phyloP scores from a whole-genome alignment of 1,284 basidiomycete genomes.

The Xerocomus subilludens region DNA sequence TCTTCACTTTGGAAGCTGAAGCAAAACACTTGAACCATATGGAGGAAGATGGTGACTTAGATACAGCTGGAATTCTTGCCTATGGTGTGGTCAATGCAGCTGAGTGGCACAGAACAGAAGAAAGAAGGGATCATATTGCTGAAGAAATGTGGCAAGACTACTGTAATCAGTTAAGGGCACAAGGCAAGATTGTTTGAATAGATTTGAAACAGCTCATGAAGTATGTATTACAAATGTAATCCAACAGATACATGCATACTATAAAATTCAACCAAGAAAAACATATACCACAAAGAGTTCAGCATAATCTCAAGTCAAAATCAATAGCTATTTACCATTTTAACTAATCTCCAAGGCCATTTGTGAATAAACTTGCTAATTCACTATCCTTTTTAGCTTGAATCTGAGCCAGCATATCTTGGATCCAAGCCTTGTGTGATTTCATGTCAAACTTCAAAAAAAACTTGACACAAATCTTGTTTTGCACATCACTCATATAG shows the following conservation, averaged over 20 bases:
- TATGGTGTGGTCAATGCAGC: not conserved
- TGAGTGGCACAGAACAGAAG: not conserved
- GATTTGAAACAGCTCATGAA: too few species aligned
- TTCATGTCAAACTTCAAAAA: constrained; percentile 1
- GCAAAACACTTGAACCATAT: not conserved
- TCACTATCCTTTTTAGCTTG: not conserved
- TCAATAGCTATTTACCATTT: too few species aligned
- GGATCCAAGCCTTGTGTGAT: not conserved
- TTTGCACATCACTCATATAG: constrained; percentile 16
- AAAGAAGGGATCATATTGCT: not conserved
- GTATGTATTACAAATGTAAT: too few species aligned
- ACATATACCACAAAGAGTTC: too few species aligned
- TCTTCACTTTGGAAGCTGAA: constrained; percentile 4
- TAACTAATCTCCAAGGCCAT: too few species aligned
- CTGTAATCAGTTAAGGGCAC: too few species aligned
- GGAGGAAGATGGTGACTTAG: not conserved
- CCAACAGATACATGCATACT: too few species aligned
- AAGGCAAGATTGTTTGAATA: too few species aligned
- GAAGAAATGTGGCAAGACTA: not conserved
- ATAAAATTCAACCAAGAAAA: too few species aligned
- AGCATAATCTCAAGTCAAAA: too few species aligned
- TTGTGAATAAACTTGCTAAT: too few species aligned
- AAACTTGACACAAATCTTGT: not conserved
- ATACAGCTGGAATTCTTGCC: not conserved
- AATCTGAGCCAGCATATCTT: not conserved